phyloP scores from a whole-genome alignment of 495 filamentous ascomycete genomes.

The Hypoxylon intermedium region DNA sequence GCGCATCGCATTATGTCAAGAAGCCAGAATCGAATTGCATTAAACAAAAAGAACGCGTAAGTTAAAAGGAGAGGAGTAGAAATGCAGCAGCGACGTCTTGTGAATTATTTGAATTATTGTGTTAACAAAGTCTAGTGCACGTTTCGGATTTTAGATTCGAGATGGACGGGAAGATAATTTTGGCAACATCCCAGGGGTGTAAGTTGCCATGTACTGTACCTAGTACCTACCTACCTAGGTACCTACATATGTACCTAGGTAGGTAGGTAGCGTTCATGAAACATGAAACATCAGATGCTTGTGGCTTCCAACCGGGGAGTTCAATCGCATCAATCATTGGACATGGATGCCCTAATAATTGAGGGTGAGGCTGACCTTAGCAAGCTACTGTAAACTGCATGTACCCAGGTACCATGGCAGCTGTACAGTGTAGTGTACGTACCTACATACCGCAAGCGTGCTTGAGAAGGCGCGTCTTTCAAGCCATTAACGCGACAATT shows the following conservation, averaged over 20 bases:
- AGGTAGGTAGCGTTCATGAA: too few species aligned
- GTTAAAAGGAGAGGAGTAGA: neutral
- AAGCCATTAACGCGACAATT: slow-evolving; percentile 24
- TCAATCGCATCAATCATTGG: too few species aligned
- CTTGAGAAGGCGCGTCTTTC: slow-evolving; percentile 23
- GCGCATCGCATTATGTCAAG: slow-evolving; percentile 31
- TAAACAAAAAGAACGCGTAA: slow-evolving; percentile 7
- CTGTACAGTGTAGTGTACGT: neutral
- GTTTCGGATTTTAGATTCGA: too few species aligned
- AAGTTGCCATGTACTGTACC: neutral
- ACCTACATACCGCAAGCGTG: neutral
- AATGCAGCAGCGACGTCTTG: neutral
- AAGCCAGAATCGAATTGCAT: slow-evolving; percentile 3
- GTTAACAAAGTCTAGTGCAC: too few species aligned
- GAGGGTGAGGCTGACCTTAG: too few species aligned
- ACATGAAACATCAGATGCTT: neutral
- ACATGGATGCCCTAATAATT: too few species aligned
- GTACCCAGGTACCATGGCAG: neutral
- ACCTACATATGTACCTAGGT: too few species aligned
- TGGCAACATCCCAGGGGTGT: slow-evolving; percentile 1
- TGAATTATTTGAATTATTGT: neutral
- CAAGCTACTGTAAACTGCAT: too few species aligned
- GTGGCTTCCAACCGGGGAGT: too few species aligned
- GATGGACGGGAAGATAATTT: slow-evolving; percentile 11
- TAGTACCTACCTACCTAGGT: neutral